phyloP scores from a whole-genome alignment of 176 grass and related monocot species.

The Panicum miliaceum region DNA sequence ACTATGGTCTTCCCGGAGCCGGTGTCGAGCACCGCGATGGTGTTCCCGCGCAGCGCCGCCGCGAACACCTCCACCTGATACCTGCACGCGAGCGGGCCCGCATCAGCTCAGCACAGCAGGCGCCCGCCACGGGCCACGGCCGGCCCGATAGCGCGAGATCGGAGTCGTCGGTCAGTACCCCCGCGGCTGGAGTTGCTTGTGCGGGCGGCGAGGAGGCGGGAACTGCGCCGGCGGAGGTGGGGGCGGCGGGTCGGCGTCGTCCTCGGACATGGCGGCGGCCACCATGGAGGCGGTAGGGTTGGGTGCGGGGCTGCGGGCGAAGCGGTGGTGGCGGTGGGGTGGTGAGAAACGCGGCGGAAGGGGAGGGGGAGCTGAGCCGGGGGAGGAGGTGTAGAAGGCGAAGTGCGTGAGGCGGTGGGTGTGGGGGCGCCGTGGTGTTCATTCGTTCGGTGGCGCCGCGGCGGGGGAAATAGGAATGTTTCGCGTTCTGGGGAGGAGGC shows the following conservation, averaged over 20 bases:
- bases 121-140: neutral
- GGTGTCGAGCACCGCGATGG: slow-evolving; percentile 66
- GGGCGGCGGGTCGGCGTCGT: slow-evolving; percentile 19
- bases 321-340: neutral
- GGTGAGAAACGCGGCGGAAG: neutral
- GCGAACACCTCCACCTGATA: slow-evolving; percentile 67
- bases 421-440: too few relatives aligned
- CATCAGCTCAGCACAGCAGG: neutral
- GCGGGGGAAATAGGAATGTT: neutral
- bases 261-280: slow-evolving; percentile 3
- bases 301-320: slow-evolving; percentile 27
- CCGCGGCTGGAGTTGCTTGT: slow-evolving; percentile 57
- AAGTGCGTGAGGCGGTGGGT: slow-evolving; percentile 49
- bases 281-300: neutral
- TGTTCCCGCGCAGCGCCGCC: slow-evolving; percentile 62
- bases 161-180: slow-evolving; percentile 27
- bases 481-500: neutral
- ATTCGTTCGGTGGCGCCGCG: too few relatives aligned
- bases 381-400: slow-evolving; percentile 37
- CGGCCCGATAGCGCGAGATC: neutral
- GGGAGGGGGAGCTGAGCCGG: neutral
- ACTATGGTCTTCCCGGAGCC: slow-evolving; percentile 72
- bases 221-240: slow-evolving; percentile 21
- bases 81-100: slow-evolving; percentile 14
- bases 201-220: slow-evolving; percentile 46